phyloP scores from a whole-genome alignment of 2,329 filamentous ascomycete genomes.

The Botrytis sinoallii region DNA sequence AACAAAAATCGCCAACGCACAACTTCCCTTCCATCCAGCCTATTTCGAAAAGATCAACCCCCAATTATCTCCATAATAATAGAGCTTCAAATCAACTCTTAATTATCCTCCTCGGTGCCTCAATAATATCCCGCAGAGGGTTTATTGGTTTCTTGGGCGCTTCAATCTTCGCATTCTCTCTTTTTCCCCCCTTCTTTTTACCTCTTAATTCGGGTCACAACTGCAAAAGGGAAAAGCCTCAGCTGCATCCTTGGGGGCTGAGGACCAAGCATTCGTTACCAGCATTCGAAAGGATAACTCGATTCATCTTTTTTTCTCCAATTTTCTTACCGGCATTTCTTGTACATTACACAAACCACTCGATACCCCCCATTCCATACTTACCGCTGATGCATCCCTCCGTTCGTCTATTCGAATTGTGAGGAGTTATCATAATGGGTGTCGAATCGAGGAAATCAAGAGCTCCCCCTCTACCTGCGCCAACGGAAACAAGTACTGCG shows the following conservation, averaged over 20 bases:
- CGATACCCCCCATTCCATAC: not conserved
- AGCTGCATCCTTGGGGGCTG: slow-evolving; percentile 12
- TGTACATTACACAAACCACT: slow-evolving; percentile 7
- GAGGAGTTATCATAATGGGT: slow-evolving; percentile 34
- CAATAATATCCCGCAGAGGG: not conserved
- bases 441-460: slow-evolving; percentile 43
- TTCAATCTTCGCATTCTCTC: not conserved
- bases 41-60: slow-evolving; percentile 12
- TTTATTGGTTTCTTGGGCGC: not conserved
- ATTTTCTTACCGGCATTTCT: not conserved
- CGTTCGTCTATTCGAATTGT: slow-evolving; percentile 15
- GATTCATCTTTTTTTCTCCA: slow-evolving; percentile 1
- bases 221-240: slow-evolving; percentile 4
- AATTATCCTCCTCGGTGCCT: not conserved
- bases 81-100: not conserved
- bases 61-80: slow-evolving; percentile 4
- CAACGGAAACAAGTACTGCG: slow-evolving; percentile 60
- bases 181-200: not conserved
- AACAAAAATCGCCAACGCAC: slow-evolving; percentile 11
- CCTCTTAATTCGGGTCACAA: not conserved
- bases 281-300: slow-evolving; percentile 1
- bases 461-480: slow-evolving; percentile 70
- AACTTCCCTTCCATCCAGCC: not conserved
- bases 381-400: slow-evolving; percentile 15
- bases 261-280: not conserved